These are phyloP conservation scores for Emmonsia crescens DNA, from an alignment of 2,329 filamentous ascomycete genomes.

Conservation along the genomic window DNA sequence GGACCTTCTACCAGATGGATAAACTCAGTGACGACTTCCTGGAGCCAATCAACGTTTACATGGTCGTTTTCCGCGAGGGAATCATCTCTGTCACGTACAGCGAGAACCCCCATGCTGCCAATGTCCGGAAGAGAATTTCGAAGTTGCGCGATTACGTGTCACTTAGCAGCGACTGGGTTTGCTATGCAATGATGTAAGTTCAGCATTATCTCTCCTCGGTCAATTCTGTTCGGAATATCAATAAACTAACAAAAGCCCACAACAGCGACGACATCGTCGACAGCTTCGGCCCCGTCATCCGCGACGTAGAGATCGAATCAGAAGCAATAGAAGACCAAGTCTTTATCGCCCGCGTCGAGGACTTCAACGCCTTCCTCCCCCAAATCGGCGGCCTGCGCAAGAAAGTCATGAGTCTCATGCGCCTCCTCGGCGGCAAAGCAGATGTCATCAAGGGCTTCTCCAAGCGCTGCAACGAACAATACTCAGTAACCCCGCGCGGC, in stretches of 20 bases:
- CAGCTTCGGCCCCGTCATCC: slow-evolving; percentile 82
- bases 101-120: slow-evolving; percentile 73
- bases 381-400: slow-evolving; percentile 85
- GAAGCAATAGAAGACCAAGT: slow-evolving; percentile 93
- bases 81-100: slow-evolving; percentile 90
- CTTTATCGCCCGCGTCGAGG: slow-evolving; percentile 80
- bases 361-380: slow-evolving; percentile 76
- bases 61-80: slow-evolving; percentile 91
- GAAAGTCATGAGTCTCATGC: slow-evolving; percentile 86
- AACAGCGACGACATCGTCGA: slow-evolving; percentile 89
- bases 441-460: slow-evolving; percentile 96
- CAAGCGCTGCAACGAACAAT: slow-evolving; percentile 97
- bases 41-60: slow-evolving; percentile 92
- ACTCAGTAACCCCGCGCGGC: slow-evolving; percentile 86
- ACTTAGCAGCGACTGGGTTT: slow-evolving; percentile 95
- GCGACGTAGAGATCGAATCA: slow-evolving; percentile 74
- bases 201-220: neutral
- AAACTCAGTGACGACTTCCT: slow-evolving; percentile 71
- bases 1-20: slow-evolving; percentile 79
- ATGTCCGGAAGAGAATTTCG: slow-evolving; percentile 84
- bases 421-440: slow-evolving; percentile 91
- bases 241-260: slow-evolving; percentile 1
- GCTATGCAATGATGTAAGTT: slow-evolving; percentile 87
- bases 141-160: slow-evolving; percentile 91
- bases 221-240: too few species aligned